Conservation (phyloP, 495 filamentous ascomycete species). For the Lichenothelia convexa region DNA sequence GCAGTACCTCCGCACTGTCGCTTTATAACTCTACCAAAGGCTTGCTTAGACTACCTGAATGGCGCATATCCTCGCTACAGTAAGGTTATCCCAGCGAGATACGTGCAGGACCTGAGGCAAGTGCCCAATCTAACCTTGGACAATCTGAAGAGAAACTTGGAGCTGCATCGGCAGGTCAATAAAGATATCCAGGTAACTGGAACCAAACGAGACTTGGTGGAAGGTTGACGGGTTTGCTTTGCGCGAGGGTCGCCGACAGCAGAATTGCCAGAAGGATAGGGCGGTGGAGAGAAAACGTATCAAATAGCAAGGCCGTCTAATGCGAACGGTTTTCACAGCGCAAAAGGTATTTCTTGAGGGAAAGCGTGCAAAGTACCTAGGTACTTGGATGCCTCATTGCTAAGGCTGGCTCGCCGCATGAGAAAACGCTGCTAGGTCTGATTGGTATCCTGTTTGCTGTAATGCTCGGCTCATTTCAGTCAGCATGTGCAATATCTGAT, state of each 20-base stretch:
- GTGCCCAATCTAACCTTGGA: constrained; percentile 10
- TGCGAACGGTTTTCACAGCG: too few relatives aligned
- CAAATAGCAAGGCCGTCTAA: background rate
- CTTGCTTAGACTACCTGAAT: constrained; percentile 14
- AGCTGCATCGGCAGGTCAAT: constrained; percentile 15
- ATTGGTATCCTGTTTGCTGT: too few relatives aligned
- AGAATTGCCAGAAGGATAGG: constrained; percentile 13
- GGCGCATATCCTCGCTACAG: constrained; percentile 9
- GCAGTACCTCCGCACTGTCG: constrained; percentile 13
- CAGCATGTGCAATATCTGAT: too few relatives aligned
- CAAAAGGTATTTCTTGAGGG: too few relatives aligned
- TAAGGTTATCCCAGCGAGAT: constrained; percentile 14
- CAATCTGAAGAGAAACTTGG: constrained; percentile 18
- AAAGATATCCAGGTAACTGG: constrained; percentile 15
- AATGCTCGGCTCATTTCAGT: too few relatives aligned
- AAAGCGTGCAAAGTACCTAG: too few relatives aligned
- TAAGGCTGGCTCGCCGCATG: too few relatives aligned
- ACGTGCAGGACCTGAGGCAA: constrained; percentile 10
- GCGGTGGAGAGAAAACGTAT: constrained; percentile 3
- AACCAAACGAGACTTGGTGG: constrained; percentile 13
- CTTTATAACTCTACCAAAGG: constrained; percentile 15
- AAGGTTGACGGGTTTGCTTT: constrained; percentile 13
- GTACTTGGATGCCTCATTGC: too few relatives aligned
- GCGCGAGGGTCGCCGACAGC: constrained; percentile 13
- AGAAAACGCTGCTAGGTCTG: too few relatives aligned